These are phyloP conservation scores for Arthroderma sp. DNA, from an alignment of 2,329 filamentous ascomycete genomes.

Conservation along the genomic window DNA sequence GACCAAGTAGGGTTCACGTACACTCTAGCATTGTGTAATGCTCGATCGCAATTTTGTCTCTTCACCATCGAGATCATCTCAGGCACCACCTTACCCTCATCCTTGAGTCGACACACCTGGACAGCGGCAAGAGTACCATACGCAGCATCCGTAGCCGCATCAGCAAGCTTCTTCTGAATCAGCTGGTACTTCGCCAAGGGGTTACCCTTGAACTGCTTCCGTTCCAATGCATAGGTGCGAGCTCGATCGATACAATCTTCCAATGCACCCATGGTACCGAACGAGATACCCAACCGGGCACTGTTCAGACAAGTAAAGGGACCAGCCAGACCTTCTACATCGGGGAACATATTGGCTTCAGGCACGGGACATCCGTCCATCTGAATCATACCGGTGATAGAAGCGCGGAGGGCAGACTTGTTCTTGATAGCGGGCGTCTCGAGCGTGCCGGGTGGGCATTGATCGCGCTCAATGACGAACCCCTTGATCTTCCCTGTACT, in stretches of 20 bases:
- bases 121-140: constrained; percentile 82
- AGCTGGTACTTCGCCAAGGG: constrained; percentile 93
- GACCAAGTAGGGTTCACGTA: constrained; percentile 15
- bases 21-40: constrained; percentile 61
- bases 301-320: constrained; percentile 93
- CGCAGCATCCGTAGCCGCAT: constrained; percentile 79
- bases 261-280: constrained; percentile 84
- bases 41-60: constrained; percentile 90
- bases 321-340: constrained; percentile 71
- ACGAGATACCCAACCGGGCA: constrained; percentile 83
- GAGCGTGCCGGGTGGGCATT: constrained; percentile 75
- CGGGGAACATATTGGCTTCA: constrained; percentile 84
- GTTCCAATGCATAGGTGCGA: constrained; percentile 75
- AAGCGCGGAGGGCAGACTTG: constrained; percentile 87
- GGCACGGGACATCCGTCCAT: constrained; percentile 82
- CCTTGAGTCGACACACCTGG: constrained; percentile 87
- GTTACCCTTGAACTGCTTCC: constrained; percentile 93
- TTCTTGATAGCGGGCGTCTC: constrained; percentile 87
- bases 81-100: constrained; percentile 71
- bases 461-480: constrained; percentile 73
- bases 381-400: constrained; percentile 95
- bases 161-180: constrained; percentile 92
- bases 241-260: constrained; percentile 80
- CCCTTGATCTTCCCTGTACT: constrained; percentile 88
- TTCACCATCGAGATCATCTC: constrained; percentile 98